Conservation (phyloP, 2,329 filamentous ascomycete species). For the Myotisia sp. region DNA sequence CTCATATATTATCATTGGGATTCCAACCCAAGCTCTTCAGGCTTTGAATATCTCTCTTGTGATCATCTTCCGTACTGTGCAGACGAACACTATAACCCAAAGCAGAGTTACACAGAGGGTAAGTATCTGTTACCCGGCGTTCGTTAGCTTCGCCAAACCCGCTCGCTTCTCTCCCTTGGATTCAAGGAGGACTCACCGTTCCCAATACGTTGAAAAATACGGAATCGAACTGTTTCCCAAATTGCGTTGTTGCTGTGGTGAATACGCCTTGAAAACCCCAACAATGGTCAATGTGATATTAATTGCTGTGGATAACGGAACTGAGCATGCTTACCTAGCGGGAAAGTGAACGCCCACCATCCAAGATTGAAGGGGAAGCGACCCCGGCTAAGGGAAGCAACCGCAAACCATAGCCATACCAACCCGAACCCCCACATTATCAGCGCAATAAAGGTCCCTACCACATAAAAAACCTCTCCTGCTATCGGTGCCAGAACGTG, state of each 20-base stretch:
- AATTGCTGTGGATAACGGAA: no score
- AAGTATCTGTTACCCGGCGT: conserved; percentile 4
- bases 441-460: conserved; percentile 40
- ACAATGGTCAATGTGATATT: no score
- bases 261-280: conserved; percentile 12
- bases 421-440: conserved; percentile 45
- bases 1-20: no score
- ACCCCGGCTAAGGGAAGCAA: conserved; percentile 31
- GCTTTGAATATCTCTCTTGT: conserved; percentile 11
- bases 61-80: conserved; percentile 10
- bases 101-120: conserved; percentile 8
- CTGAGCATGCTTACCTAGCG: conserved; percentile 28
- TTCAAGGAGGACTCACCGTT: conserved; percentile 9
- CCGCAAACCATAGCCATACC: conserved; percentile 41
- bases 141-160: neutral
- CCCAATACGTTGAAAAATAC: conserved; percentile 10
- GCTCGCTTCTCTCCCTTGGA: no score
- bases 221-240: conserved; percentile 10
- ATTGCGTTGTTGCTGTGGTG: conserved; percentile 10
- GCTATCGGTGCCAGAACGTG: conserved; percentile 26
- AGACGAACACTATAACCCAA: conserved; percentile 11
- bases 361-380: conserved; percentile 46
- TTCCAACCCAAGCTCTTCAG: no score
- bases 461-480: conserved; percentile 44
- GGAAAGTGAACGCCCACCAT: conserved; percentile 47